Conservation (phyloP, 352 stramenopile species). For the Pythium oligandrum region DNA sequence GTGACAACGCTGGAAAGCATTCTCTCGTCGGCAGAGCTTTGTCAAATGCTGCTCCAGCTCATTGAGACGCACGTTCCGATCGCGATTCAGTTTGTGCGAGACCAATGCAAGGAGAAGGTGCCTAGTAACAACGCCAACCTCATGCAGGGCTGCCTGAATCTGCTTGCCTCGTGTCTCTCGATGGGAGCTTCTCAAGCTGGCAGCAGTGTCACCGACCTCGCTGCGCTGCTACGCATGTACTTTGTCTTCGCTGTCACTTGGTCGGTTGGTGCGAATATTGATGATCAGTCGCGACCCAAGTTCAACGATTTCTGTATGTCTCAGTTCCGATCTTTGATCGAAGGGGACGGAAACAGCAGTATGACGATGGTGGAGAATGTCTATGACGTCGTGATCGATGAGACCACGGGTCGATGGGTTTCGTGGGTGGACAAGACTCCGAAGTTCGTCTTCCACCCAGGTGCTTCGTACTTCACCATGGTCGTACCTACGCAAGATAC, state of each 20-base stretch:
- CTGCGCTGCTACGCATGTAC: constrained; percentile 72
- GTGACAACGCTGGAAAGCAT: constrained; percentile 72
- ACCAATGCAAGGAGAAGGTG: constrained; percentile 88
- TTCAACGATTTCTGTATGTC: constrained; percentile 88
- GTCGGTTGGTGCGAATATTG: constrained; percentile 85
- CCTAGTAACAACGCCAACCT: constrained; percentile 86
- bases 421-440: constrained; percentile 89
- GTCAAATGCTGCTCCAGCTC: constrained; percentile 60
- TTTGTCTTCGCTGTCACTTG: constrained; percentile 86
- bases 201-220: constrained; percentile 46
- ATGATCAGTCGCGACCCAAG: constrained; percentile 66
- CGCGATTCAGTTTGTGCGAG: constrained; percentile 84
- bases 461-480: constrained; percentile 92
- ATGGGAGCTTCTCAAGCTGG: constrained; percentile 33
- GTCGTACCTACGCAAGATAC: constrained; percentile 94
- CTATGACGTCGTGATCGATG: constrained; percentile 83
- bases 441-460: constrained; percentile 81
- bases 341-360: constrained; percentile 32
- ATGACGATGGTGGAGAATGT: constrained; percentile 57
- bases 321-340: constrained; percentile 56
- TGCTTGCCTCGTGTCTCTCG: constrained; percentile 70
- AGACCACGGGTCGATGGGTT: constrained; percentile 61
- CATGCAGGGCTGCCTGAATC: constrained; percentile 85
- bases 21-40: constrained; percentile 45
- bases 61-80: constrained; percentile 81